Evolutionary conservation across 2,329 filamentous ascomycete genomes (phyloP), one percentile per base, ranked within the genome.

Genomic region (Beauveria scarabaeidicola): DNA sequence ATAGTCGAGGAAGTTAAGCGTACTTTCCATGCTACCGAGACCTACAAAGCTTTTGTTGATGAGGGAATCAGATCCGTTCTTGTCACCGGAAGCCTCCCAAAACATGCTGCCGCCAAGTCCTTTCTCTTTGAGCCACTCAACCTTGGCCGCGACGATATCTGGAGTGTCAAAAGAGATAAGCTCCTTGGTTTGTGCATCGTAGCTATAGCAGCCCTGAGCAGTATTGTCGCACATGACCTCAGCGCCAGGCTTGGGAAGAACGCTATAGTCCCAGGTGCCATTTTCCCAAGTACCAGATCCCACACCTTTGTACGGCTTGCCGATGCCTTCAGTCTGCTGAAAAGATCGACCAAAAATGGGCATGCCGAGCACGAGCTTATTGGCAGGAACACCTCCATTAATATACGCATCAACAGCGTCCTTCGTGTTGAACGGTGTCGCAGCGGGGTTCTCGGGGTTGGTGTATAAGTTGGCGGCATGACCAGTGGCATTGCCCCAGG

Each of bases 231-330:
- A 79, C 47, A 75, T 63, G 66, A 87, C 82, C 1, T 73, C 73
- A 0, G 86, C 82, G 1, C 84, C 85, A 0, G 80, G 68, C 29
- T 78, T 78, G 0, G 90, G 90, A 1, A 95, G 79, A 0, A 73
- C 86, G 74, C 92, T 94, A 78, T 89, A 94, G 69, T 95, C 89
- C 83, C 87, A 93, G 3, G 91, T 77, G 0, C 88, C 88, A 19
- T 78, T 75, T 72, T 94, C 89, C 84, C 85, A 93, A 57, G 78
- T 85, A 0, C 89, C 89, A 15, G 74, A 69, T 2, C 89, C 89
- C 23, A 87, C 73, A 19, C 88, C 88, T 3, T 67, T 78, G 73
- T 79, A 94, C 0, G 80, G 60, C 62, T 80, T 72, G 9, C 90
- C 90, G 1, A 86, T 79, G 0, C 89, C 89, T n/a, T 76, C 71